phyloP scores from a whole-genome alignment of 495 filamentous ascomycete genomes.

The Talaromyces wortmannii region DNA sequence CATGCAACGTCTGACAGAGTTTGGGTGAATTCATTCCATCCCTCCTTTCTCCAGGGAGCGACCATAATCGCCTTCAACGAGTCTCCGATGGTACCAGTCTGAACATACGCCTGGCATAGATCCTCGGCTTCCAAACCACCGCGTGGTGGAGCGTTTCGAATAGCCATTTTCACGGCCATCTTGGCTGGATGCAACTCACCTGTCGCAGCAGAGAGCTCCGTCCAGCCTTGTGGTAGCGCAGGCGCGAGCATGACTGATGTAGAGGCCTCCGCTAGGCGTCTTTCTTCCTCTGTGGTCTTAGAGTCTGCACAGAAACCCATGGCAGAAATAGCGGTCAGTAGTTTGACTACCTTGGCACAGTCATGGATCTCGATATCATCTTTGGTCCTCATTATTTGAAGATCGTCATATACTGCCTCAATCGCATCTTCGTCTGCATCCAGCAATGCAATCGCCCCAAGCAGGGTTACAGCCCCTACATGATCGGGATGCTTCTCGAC shows the following conservation, averaged over 20 bases:
- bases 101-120: constrained; percentile 69
- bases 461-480: constrained; percentile 65
- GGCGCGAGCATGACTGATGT: constrained; percentile 74
- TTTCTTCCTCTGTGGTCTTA: constrained; percentile 24
- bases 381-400: constrained; percentile 60
- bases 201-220: constrained; percentile 53
- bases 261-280: constrained; percentile 48
- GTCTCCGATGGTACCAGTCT: constrained; percentile 62
- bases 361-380: constrained; percentile 44
- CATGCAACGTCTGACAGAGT: constrained; percentile 14
- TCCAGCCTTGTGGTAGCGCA: constrained; percentile 69
- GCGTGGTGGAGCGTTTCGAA: constrained; percentile 60
- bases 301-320: constrained; percentile 27
- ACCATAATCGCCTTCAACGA: constrained; percentile 72
- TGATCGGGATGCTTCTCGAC: constrained; percentile 68
- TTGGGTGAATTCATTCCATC: constrained; percentile 51
- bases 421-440: constrained; percentile 71
- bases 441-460: constrained; percentile 76
- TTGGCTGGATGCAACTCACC: constrained; percentile 54
- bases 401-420: constrained; percentile 73
- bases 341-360: constrained; percentile 44
- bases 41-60: constrained; percentile 66
- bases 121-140: constrained; percentile 61
- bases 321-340: constrained; percentile 50
- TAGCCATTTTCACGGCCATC: constrained; percentile 77